These are phyloP conservation scores for Mycogone perniciosa DNA, from an alignment of 2,329 filamentous ascomycete species.

Conservation along the genomic window DNA sequence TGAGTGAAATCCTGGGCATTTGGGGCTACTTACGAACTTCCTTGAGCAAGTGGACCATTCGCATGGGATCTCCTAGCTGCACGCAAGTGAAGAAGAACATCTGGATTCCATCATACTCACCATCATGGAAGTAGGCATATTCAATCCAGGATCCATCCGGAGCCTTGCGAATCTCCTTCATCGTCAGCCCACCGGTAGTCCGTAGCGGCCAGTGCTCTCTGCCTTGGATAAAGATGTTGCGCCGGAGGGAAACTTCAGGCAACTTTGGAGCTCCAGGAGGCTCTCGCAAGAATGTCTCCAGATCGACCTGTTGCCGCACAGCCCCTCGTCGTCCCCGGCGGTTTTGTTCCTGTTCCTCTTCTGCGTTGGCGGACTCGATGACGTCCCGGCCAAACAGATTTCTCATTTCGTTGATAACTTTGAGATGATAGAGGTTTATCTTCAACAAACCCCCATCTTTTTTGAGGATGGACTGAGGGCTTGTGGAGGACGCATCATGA, in stretches of 20 bases:
- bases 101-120: conserved; percentile 68
- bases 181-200: conserved; percentile 73
- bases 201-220: conserved; percentile 82
- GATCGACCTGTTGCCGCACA: conserved; percentile 47
- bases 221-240: conserved; percentile 79
- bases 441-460: conserved; percentile 32
- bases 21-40: conserved; percentile 28
- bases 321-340: conserved; percentile 28
- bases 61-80: conserved; percentile 76
- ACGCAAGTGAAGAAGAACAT: conserved; percentile 70
- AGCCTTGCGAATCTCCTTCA: conserved; percentile 52
- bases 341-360: conserved; percentile 40
- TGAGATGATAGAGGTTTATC: conserved; percentile 64
- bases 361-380: conserved; percentile 47
- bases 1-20: background rate
- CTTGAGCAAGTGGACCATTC: conserved; percentile 66
- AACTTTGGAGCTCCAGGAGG: conserved; percentile 55
- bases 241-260: conserved; percentile 63
- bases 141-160: conserved; percentile 52
- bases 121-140: conserved; percentile 73
- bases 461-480: conserved; percentile 25
- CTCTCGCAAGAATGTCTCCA: conserved; percentile 48
- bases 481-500: conserved; percentile 5
- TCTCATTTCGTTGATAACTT: conserved; percentile 86
- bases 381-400: conserved; percentile 50